These are phyloP conservation scores for Russula olivacea DNA, from an alignment of 768 basidiomycete species.

Conservation along the genomic window DNA sequence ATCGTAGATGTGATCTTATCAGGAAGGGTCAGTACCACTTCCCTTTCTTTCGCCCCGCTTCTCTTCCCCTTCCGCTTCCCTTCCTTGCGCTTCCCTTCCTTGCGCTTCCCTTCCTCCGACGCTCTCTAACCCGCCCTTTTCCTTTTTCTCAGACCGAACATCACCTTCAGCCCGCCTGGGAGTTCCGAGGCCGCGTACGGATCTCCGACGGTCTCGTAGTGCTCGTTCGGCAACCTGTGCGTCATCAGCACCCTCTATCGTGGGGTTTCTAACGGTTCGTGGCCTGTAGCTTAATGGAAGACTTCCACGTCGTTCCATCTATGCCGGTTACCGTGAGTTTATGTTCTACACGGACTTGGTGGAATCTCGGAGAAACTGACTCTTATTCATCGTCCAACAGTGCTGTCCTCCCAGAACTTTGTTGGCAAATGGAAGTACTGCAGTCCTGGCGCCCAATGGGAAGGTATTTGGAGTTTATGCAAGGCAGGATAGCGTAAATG, in stretches of 20 bases:
- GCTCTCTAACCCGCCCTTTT: not conserved
- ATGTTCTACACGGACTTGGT: not conserved
- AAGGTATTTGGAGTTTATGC: slow-evolving; percentile 22
- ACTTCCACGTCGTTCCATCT: slow-evolving; percentile 8
- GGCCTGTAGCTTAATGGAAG: not conserved
- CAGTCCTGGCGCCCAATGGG: slow-evolving; percentile 16
- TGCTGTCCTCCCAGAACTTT: slow-evolving; percentile 24
- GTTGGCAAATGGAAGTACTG: slow-evolving; percentile 21
- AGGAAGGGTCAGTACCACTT: slow-evolving; percentile 14
- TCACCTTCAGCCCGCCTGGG: slow-evolving; percentile 11
- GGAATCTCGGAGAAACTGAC: not conserved
- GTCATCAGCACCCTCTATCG: not conserved
- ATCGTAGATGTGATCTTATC: slow-evolving; percentile 24
- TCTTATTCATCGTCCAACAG: not conserved
- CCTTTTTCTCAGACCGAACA: slow-evolving; percentile 15
- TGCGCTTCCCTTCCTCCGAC: not conserved
- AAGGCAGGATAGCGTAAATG: slow-evolving; percentile 12
- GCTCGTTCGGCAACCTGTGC: slow-evolving; percentile 14
- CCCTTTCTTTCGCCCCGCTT: too few relatives aligned
- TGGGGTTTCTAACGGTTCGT: not conserved
- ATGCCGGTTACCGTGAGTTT: slow-evolving; percentile 19
- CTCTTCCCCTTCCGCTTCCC: not conserved
- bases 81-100: not conserved
- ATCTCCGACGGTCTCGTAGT: slow-evolving; percentile 24
- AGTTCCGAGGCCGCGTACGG: slow-evolving; percentile 21